Evolutionary conservation across 352 stramenopile genomes (phyloP).

Genomic region (Phytophthora hybrid): DNA sequence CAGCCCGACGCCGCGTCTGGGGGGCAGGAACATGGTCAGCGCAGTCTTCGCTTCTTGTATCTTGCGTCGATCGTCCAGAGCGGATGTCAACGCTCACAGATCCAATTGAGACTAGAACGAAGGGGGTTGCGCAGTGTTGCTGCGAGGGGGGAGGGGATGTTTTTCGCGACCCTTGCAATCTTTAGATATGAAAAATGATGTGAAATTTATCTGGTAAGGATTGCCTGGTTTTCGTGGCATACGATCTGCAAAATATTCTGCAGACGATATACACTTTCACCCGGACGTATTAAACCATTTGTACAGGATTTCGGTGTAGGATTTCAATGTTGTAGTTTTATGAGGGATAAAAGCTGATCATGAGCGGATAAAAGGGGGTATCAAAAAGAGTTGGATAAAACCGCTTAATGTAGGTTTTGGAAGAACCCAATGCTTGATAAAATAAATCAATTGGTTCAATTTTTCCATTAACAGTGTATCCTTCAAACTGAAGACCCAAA

Average conservation of each 20-base stretch:
- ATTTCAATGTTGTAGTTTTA: neutral
- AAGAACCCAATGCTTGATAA: no score
- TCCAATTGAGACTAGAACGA: neutral
- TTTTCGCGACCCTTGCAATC: neutral
- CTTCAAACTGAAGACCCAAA: no score
- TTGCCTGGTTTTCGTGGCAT: neutral
- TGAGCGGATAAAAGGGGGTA: neutral
- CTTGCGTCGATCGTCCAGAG: neutral
- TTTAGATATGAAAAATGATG: neutral
- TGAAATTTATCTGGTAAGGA: neutral
- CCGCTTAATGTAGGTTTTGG: neutral
- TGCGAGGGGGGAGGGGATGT: no score
- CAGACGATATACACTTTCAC: neutral
- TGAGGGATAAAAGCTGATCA: neutral
- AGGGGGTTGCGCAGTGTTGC: neutral
- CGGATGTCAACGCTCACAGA: neutral
- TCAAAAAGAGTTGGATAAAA: neutral
- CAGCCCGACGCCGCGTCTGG: neutral
- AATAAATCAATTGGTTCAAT: no score
- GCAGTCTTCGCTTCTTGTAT: neutral
- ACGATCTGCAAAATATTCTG: neutral
- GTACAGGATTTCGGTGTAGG: neutral
- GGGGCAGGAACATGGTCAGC: neutral
- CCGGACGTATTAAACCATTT: neutral
- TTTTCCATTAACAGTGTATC: no score